Evolutionary conservation across 1,139 yeast species (phyloP).

Genomic region (Geotrichum histeridarum): DNA sequence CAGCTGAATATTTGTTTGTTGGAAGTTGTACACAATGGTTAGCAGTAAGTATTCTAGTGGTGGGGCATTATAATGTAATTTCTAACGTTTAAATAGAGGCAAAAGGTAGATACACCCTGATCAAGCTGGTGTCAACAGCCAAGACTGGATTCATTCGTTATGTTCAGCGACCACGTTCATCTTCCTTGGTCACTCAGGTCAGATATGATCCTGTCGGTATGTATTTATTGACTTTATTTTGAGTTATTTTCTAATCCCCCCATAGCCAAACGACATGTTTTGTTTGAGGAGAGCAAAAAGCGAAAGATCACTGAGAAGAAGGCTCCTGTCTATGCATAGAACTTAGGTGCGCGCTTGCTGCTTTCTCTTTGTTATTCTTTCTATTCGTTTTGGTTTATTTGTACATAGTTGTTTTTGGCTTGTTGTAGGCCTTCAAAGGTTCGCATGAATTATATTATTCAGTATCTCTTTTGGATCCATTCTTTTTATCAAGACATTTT

Average conservation of each 20-base stretch:
- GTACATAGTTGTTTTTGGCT: background rate
- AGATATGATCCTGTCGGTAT: conserved; percentile 74
- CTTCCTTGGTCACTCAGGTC: conserved; percentile 73
- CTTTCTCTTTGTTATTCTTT: too few species aligned
- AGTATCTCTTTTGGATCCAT: too few species aligned
- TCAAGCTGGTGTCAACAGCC: conserved; percentile 73
- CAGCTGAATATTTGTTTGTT: background rate
- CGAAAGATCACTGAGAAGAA: conserved; percentile 66
- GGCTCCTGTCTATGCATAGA: conserved; percentile 27
- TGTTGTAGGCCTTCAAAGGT: background rate
- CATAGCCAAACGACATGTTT: conserved; percentile 65
- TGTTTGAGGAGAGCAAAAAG: conserved; percentile 83
- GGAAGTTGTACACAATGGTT: conserved; percentile 14
- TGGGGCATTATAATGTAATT: background rate
- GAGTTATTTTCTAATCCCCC: background rate
- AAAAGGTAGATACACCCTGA: conserved; percentile 44
- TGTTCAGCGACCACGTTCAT: conserved; percentile 73
- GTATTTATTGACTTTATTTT: conserved; percentile 20
- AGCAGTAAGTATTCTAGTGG: conserved; percentile 15
- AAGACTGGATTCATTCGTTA: conserved; percentile 82
- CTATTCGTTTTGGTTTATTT: background rate
- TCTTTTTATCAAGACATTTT: too few species aligned
- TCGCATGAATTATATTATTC: background rate
- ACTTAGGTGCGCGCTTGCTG: background rate
- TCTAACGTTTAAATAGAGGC: conserved; percentile 13